Evolutionary conservation across 2,329 filamentous ascomycete genomes (phyloP).

Genomic region (Hortaea sp.): DNA sequence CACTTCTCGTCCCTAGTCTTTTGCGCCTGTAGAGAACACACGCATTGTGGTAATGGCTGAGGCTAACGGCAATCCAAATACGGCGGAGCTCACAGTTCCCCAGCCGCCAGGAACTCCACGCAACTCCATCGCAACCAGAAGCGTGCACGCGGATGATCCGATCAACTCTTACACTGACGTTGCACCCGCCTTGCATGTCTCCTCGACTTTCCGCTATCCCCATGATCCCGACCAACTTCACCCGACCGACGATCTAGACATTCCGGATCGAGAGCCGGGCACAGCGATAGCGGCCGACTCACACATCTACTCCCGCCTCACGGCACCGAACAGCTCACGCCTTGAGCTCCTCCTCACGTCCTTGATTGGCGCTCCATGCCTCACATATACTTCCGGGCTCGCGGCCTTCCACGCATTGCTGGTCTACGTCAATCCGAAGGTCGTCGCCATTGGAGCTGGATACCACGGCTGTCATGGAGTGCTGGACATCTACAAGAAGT

Average conservation of each 20-base stretch:
- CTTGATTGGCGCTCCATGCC: conserved; percentile 56
- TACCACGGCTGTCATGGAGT: conserved; percentile 95
- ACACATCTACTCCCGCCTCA: conserved; percentile 76
- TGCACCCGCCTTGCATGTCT: conserved; percentile 80
- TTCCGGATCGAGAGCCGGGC: conserved; percentile 17
- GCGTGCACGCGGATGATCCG: conserved; percentile 26
- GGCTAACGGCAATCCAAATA: conserved; percentile 13
- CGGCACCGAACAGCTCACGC: conserved; percentile 68
- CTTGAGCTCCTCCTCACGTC: conserved; percentile 73
- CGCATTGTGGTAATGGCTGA: conserved; percentile 1
- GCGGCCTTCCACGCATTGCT: conserved; percentile 82
- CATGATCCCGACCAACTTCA: conserved; percentile 56
- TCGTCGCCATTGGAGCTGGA: conserved; percentile 70
- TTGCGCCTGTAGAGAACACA: no score
- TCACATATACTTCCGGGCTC: conserved; percentile 79
- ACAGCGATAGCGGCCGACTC: conserved; percentile 43
- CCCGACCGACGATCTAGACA: conserved; percentile 16
- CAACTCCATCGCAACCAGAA: conserved; percentile 22
- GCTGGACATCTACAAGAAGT: conserved; percentile 59
- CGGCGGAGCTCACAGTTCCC: conserved; percentile 6
- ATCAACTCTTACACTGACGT: conserved; percentile 50
- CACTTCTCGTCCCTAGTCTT: no score
- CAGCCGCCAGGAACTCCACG: conserved; percentile 4
- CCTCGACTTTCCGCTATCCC: conserved; percentile 81
- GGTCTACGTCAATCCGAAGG: conserved; percentile 71